These are phyloP conservation scores for Sclerotinia minor DNA, from an alignment of 2,329 filamentous ascomycete species.

Conservation along the genomic window DNA sequence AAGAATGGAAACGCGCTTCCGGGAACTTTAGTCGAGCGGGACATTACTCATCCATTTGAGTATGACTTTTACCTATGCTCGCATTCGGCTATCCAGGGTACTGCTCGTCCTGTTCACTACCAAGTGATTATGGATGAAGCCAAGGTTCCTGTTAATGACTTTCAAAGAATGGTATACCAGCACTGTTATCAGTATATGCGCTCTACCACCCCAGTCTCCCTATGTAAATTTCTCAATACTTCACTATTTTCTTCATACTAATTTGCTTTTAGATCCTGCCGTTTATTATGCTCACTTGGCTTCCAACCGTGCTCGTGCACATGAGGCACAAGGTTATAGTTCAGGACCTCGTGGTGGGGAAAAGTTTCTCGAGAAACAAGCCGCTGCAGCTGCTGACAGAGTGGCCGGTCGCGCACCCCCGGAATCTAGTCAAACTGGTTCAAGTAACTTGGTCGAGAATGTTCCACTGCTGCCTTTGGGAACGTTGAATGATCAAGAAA, in stretches of 20 bases:
- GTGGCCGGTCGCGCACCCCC: constrained; percentile 24
- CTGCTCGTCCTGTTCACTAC: constrained; percentile 89
- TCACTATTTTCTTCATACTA: constrained; percentile 30
- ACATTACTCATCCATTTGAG: constrained; percentile 87
- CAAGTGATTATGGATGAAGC: constrained; percentile 85
- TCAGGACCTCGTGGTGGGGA: constrained; percentile 48
- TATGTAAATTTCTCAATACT: constrained; percentile 47
- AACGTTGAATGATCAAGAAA: neutral
- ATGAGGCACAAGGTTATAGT: constrained; percentile 58
- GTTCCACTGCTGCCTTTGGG: constrained; percentile 38
- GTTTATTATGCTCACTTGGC: constrained; percentile 96
- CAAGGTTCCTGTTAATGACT: constrained; percentile 61
- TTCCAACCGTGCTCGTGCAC: constrained; percentile 73
- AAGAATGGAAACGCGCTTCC: constrained; percentile 79
- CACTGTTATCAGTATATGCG: constrained; percentile 93
- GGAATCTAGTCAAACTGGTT: constrained; percentile 33
- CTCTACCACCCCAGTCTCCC: constrained; percentile 86
- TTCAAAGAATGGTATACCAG: constrained; percentile 90
- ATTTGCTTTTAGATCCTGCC: constrained; percentile 60
- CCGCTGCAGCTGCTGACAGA: constrained; percentile 30
- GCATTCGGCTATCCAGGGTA: constrained; percentile 86
- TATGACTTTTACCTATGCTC: constrained; percentile 72
- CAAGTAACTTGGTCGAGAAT: constrained; percentile 28
- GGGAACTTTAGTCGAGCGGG: constrained; percentile 82
- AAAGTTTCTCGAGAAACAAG: constrained; percentile 43